These are phyloP conservation scores for Metschnikowia baotianmanensis DNA, from an alignment of 805 yeast genomes.

Conservation along the genomic window DNA sequence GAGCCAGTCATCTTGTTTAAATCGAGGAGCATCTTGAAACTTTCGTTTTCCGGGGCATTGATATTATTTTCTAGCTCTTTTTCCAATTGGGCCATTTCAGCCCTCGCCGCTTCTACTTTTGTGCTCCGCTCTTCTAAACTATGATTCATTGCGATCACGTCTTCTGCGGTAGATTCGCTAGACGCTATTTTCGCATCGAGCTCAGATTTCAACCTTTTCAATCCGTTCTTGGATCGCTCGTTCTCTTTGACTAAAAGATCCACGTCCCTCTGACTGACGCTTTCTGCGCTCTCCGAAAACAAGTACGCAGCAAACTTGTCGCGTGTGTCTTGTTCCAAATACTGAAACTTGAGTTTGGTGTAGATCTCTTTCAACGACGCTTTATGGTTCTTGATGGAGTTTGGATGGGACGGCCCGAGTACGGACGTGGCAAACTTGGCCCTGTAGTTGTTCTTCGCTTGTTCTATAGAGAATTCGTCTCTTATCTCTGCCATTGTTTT, in stretches of 20 bases:
- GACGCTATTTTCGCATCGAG: slow-evolving; percentile 16
- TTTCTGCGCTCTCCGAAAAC: slow-evolving; percentile 30
- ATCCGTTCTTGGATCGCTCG: slow-evolving; percentile 16
- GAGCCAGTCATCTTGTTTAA: slow-evolving; percentile 16
- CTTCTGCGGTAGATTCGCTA: slow-evolving; percentile 28
- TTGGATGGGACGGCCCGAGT: slow-evolving; percentile 11
- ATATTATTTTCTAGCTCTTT: slow-evolving; percentile 12
- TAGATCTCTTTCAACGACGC: slow-evolving; percentile 40
- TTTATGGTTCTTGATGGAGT: slow-evolving; percentile 28
- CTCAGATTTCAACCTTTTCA: slow-evolving; percentile 16
- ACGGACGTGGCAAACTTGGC: slow-evolving; percentile 9
- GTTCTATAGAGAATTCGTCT: slow-evolving; percentile 8
- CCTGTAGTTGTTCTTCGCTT: slow-evolving; percentile 13
- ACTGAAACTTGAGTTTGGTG: slow-evolving; percentile 59
- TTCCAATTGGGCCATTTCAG: slow-evolving; percentile 24
- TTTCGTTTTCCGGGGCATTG: slow-evolving; percentile 17
- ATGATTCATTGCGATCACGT: slow-evolving; percentile 25
- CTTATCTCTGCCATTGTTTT: neutral
- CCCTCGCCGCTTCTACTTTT: slow-evolving; percentile 27
- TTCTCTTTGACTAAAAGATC: slow-evolving; percentile 23
- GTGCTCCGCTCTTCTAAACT: slow-evolving; percentile 24
- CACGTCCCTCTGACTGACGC: slow-evolving; percentile 34
- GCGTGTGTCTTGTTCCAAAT: slow-evolving; percentile 69
- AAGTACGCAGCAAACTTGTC: slow-evolving; percentile 60
- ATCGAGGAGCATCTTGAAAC: slow-evolving; percentile 14